These are phyloP conservation scores for Termitomyces titanicus DNA, from an alignment of 768 basidiomycete genomes.

Conservation along the genomic window DNA sequence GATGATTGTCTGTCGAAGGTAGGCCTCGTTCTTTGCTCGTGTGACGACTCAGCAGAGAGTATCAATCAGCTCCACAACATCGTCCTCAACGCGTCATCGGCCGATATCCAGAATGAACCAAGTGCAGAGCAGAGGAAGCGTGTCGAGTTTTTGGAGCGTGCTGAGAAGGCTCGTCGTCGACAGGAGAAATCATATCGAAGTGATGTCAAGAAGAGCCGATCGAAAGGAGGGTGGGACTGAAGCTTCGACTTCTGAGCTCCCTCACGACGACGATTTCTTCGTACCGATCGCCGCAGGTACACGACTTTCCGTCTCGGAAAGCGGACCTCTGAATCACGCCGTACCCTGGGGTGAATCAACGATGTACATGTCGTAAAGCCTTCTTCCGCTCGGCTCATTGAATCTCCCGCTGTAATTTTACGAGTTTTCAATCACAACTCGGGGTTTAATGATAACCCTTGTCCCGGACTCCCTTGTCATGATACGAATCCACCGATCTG, in stretches of 20 bases:
- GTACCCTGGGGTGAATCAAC: neutral
- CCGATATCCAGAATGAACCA: constrained; percentile 47
- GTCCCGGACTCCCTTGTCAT: too few species aligned
- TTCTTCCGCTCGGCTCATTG: too few species aligned
- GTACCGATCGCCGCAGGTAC: neutral
- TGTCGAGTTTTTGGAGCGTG: constrained; percentile 41
- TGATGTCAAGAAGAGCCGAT: constrained; percentile 40
- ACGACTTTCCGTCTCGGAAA: neutral
- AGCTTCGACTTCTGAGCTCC: neutral
- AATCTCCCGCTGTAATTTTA: neutral
- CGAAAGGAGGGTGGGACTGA: constrained; percentile 18
- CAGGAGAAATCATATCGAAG: constrained; percentile 52
- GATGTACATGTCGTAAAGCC: neutral
- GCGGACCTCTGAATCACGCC: too few species aligned
- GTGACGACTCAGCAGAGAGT: constrained; percentile 1
- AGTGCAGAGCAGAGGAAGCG: constrained; percentile 54
- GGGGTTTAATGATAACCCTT: too few species aligned
- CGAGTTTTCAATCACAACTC: too few species aligned
- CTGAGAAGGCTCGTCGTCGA: constrained; percentile 44
- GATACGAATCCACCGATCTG: too few species aligned
- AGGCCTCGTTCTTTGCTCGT: neutral
- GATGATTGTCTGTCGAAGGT: constrained; percentile 72
- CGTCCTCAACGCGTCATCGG: constrained; percentile 44
- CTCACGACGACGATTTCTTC: neutral
- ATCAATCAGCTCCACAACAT: constrained; percentile 47